Conservation (phyloP, 176 grass and related monocot genomes). For the Zea luxurians region DNA sequence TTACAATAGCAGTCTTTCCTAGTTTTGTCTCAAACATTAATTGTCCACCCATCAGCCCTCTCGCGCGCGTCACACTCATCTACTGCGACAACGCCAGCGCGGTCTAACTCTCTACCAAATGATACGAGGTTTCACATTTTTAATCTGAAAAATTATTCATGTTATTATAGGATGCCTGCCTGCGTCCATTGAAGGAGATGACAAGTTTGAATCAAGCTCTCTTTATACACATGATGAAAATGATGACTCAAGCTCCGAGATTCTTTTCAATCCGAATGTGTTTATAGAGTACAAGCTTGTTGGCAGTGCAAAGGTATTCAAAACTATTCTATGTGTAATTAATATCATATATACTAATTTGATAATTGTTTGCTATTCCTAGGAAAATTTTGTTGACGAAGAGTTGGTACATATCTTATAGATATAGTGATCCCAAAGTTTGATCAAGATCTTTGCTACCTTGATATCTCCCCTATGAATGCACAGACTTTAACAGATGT, state of each 20-base stretch:
- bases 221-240: conserved; percentile 10
- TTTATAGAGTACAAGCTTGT: conserved; percentile 95
- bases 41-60: too few species aligned
- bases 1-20: too few species aligned
- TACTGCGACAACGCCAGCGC: too few species aligned
- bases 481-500: conserved; percentile 85
- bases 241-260: conserved; percentile 41
- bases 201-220: conserved; percentile 36
- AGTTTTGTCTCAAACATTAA: too few species aligned
- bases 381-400: conserved; percentile 85
- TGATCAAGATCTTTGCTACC: conserved; percentile 84
- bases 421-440: conserved; percentile 88
- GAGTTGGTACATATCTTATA: conserved; percentile 65
- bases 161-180: conserved; percentile 49
- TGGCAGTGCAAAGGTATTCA: conserved; percentile 69
- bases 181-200: conserved; percentile 34
- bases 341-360: conserved; percentile 29
- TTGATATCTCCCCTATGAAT: conserved; percentile 93
- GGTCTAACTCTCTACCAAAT: too few species aligned
- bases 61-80: too few species aligned
- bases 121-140: neutral
- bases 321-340: conserved; percentile 34
- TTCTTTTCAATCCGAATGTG: conserved; percentile 91
- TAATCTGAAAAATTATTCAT: conserved; percentile 21
- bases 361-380: conserved; percentile 31